These are phyloP conservation scores for Entophlyctis luteolus DNA, from an alignment of 192 early-diverging fungal genomes.

Conservation along the genomic window DNA sequence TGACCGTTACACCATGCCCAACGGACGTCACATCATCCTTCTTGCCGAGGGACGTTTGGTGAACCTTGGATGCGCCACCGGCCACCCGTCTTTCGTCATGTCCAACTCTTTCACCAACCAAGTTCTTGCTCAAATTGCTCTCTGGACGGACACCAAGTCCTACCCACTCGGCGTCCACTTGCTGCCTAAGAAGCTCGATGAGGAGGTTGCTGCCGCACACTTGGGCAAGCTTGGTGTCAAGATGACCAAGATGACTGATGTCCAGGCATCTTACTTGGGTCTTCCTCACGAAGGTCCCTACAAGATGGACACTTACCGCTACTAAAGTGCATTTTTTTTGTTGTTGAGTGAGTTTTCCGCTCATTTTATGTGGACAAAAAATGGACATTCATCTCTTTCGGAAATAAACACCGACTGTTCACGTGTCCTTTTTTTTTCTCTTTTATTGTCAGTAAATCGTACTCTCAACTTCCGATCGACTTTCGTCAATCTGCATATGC, in stretches of 20 bases:
- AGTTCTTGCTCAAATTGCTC: constrained; percentile 95
- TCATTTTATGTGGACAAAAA: no score
- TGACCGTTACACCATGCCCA: constrained; percentile 89
- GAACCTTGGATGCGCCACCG: constrained; percentile 98
- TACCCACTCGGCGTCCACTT: constrained; percentile 97
- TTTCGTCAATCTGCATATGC: constrained; percentile 25
- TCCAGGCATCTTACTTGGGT: constrained; percentile 81
- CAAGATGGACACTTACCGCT: constrained; percentile 98
- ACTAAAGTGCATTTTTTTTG: constrained; percentile 42
- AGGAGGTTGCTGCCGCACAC: constrained; percentile 96
- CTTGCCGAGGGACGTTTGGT: constrained; percentile 98
- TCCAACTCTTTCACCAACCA: constrained; percentile 99
- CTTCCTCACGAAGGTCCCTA: constrained; percentile 81
- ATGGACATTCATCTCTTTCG: no score
- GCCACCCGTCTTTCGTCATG: constrained; percentile 99
- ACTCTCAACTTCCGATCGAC: no score
- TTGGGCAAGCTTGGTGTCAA: constrained; percentile 93
- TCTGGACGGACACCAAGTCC: constrained; percentile 84
- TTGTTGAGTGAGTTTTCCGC: no score
- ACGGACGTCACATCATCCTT: constrained; percentile 91
- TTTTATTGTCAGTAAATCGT: no score
- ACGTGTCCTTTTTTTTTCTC: no score
- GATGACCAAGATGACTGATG: constrained; percentile 72
- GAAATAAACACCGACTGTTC: no score
- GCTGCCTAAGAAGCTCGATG: constrained; percentile 98